phyloP scores from a whole-genome alignment of 1,284 basidiomycete genomes.

The Marasmius sp. region DNA sequence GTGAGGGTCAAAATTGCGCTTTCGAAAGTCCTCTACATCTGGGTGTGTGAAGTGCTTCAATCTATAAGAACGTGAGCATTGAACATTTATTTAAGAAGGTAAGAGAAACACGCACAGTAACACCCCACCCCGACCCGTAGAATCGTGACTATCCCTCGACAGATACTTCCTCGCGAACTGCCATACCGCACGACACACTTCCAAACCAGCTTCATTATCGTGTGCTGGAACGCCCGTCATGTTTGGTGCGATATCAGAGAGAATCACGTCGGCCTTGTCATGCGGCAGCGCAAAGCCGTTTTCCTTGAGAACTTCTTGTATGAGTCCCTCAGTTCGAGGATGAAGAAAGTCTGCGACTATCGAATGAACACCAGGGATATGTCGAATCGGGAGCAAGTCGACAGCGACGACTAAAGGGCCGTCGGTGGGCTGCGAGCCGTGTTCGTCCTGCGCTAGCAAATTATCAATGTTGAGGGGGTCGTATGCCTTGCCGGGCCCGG shows the following conservation, averaged over 20 bases:
- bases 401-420: slow-evolving; percentile 68
- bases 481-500: slow-evolving; percentile 17
- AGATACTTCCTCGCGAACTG: slow-evolving; percentile 58
- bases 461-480: slow-evolving; percentile 44
- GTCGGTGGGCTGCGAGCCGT: slow-evolving; percentile 21
- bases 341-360: slow-evolving; percentile 79
- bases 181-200: slow-evolving; percentile 65
- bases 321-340: slow-evolving; percentile 44
- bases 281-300: slow-evolving; percentile 14
- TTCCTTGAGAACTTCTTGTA: slow-evolving; percentile 46
- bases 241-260: slow-evolving; percentile 81
- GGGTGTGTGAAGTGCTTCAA: slow-evolving; percentile 78
- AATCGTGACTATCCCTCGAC: slow-evolving; percentile 37
- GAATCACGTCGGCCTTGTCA: slow-evolving; percentile 63
- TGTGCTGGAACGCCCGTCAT: slow-evolving; percentile 58
- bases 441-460: slow-evolving; percentile 13
- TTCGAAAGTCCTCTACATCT: slow-evolving; percentile 53
- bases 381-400: slow-evolving; percentile 69
- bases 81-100: background rate
- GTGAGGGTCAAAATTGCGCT: slow-evolving; percentile 47
- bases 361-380: slow-evolving; percentile 66
- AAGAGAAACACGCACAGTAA: slow-evolving; percentile 55
- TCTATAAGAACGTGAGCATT: slow-evolving; percentile 33
- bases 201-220: slow-evolving; percentile 61
- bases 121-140: slow-evolving; percentile 53